Percentiles rank a stretch among this genome's conserved stretches.
These are phyloP conservation scores for Lecanicillium sp. DNA, from an alignment of 2,329 filamentous ascomycete species.

Conservation along the genomic window DNA sequence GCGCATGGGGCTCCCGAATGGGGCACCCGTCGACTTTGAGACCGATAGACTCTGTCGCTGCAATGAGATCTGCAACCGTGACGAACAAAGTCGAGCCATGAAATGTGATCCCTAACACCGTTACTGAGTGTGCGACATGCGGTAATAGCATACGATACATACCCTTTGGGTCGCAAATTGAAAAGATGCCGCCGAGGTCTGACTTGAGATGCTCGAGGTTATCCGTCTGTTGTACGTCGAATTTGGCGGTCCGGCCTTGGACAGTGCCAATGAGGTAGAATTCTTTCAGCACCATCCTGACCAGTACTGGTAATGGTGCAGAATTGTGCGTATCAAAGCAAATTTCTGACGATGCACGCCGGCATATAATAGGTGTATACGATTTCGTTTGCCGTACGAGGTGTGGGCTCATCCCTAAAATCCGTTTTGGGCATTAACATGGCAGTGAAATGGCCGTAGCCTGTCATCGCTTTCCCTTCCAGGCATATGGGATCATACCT, in stretches of 20 bases:
- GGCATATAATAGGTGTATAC: too few species aligned
- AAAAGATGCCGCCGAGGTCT: neutral
- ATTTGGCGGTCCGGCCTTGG: neutral
- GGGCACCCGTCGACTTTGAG: conserved; percentile 8
- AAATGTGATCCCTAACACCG: neutral
- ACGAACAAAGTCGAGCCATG: neutral
- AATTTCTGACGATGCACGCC: too few species aligned
- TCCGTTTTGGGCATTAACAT: neutral
- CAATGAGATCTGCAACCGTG: neutral
- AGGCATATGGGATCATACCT: neutral
- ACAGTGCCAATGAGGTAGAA: neutral
- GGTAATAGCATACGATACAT: neutral
- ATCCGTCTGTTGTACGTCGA: neutral
- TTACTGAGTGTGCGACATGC: neutral
- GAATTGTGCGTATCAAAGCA: too few species aligned
- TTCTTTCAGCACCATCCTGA: neutral
- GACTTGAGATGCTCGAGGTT: neutral
- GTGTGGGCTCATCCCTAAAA: neutral
- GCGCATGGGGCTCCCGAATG: conserved; percentile 40
- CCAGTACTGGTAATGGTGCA: too few species aligned
- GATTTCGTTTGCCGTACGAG: too few species aligned
- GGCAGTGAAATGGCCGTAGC: too few species aligned
- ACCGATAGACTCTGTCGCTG: neutral
- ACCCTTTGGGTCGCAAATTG: neutral
- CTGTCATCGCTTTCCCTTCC: neutral